A percentile compares a stretch with the other conserved stretches of the same genome.
These are phyloP conservation scores for Neonectria neomacrospora DNA, from an alignment of 2,329 filamentous ascomycete genomes.

Conservation along the genomic window DNA sequence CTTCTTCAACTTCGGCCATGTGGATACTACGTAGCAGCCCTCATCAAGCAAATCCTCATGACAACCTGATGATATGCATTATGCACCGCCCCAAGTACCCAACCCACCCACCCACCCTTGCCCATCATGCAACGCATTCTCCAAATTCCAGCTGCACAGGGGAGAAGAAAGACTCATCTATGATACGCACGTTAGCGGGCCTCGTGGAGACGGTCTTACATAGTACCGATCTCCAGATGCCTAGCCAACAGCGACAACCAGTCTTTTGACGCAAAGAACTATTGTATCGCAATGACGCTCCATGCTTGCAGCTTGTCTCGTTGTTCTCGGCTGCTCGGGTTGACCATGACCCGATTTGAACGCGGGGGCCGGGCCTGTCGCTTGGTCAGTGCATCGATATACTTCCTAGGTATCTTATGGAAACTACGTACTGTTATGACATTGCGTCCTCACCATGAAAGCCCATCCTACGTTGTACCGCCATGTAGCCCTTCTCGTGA, in stretches of 20 bases:
- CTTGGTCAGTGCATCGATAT: constrained; percentile 17
- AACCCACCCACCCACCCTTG: neutral
- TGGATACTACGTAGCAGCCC: constrained; percentile 8
- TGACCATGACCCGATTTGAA: constrained; percentile 1
- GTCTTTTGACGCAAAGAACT: constrained; percentile 2
- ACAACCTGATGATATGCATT: neutral
- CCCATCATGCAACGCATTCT: neutral
- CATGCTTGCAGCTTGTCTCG: neutral
- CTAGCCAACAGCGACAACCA: constrained; percentile 6
- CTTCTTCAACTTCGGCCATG: constrained; percentile 11
- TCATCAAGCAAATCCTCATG: constrained; percentile 1
- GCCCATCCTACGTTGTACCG: constrained; percentile 1
- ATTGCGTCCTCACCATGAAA: neutral
- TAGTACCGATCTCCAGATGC: constrained; percentile 17
- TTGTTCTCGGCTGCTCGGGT: neutral
- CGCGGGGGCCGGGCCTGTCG: neutral
- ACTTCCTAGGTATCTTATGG: neutral
- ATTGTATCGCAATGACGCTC: constrained; percentile 10
- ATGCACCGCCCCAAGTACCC: neutral
- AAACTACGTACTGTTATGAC: neutral
- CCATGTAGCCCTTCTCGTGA: neutral
- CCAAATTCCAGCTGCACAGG: neutral
- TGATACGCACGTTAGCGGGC: constrained; percentile 11
- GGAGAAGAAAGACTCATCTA: neutral
- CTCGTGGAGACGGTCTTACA: neutral